Base-by-base conservation (phyloP, 78 protist genomes). In the Dictyostelium purpureum region DNA sequence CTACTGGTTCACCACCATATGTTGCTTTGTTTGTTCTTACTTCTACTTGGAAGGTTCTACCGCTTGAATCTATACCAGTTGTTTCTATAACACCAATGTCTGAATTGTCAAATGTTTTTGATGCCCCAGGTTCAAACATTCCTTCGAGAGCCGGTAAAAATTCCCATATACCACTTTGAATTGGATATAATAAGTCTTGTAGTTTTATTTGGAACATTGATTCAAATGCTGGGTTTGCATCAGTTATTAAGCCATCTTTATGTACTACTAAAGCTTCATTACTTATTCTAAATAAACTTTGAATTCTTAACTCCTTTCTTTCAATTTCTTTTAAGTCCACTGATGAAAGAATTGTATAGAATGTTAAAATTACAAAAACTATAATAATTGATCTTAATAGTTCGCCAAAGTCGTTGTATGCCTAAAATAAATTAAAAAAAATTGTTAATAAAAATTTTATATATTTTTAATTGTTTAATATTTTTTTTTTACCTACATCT, bases 81-180 rank as follows among this genome's bases (percentile, higher is more conserved):
- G 82, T 85, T 61, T 85, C 92, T 45, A 73, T 73, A 0, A 70
- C 80, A 26, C 65, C 87, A 11, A 43, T n/a, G 40, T 78, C 87
- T 31, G 28, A 26, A 35, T 24, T 45, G 24, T 38, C 63, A 21
- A 73, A 73, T 18, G 65, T 57, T 45, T 73, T 73, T 2, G 40
- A 35, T 45, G 52, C 79, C 5, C 47, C 59, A 26, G 40, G 63
- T 21, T 73, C 59, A 75, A 75, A 75, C 81, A 75, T 75, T 31
- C 47, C 42, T 37, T 85, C 92, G 43, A 85, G 33, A 6, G 45
- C 80, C 2, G 92, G 92, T n/a, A 85, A 51, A 45, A 85, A 85
- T 73, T 85, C 92, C 92, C 92, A 85, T 33, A 85, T 73, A 12
- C 92, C 92, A 61, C 82, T 51, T 75, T 78, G 76, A 31, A 85